Evolutionary conservation across 2,329 filamentous ascomycete species (phyloP).

Genomic region (Cordyceps cateniannulata): DNA sequence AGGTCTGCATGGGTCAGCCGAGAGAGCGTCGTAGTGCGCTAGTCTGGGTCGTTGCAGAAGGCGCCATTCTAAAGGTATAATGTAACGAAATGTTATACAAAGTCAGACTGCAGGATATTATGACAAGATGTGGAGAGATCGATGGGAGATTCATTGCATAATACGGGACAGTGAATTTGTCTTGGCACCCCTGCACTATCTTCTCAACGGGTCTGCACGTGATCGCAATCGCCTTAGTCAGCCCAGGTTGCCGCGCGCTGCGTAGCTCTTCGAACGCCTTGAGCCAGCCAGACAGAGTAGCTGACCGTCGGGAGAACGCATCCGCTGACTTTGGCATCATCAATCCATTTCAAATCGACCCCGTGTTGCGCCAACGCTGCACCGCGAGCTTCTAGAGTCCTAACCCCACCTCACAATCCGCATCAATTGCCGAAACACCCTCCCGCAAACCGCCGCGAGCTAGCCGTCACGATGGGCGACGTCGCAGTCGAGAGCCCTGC

Average conservation of each 20-base stretch:
- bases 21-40: background rate
- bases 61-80: too few relatives aligned
- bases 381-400: background rate
- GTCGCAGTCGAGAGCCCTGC: constrained; percentile 75
- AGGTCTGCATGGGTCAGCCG: background rate
- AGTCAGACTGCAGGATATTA: background rate
- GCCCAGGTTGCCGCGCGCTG: constrained; percentile 2
- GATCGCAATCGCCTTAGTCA: constrained; percentile 7
- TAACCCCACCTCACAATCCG: background rate
- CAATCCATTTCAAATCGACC: background rate
- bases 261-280: constrained; percentile 12
- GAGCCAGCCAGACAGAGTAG: background rate
- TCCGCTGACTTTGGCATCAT: background rate
- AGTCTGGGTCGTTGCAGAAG: background rate
- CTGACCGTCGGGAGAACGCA: constrained; percentile 3
- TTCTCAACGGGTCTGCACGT: background rate
- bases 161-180: too few relatives aligned
- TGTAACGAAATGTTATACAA: background rate
- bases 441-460: background rate
- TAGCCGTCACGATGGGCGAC: constrained; percentile 67
- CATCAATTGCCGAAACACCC: background rate
- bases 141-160: too few relatives aligned
- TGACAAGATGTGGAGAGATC: background rate
- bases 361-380: background rate
- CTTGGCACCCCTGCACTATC: too few relatives aligned